phyloP scores from a whole-genome alignment of 176 grass and related monocot genomes.

The Typha latifolia region DNA sequence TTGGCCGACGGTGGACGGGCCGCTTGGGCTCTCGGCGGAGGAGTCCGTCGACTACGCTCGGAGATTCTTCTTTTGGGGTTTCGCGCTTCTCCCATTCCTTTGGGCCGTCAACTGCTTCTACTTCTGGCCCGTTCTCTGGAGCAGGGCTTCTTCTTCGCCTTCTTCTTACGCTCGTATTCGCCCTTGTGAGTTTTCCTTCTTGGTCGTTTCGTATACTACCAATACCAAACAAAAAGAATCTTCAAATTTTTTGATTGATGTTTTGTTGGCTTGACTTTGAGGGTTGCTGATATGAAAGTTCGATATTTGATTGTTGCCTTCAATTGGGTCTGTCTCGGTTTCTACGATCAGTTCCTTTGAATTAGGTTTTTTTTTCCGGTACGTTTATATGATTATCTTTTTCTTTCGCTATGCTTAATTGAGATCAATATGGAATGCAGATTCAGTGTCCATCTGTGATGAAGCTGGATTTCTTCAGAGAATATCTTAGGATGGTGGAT shows the following conservation, averaged over 20 bases:
- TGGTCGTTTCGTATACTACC: too few species aligned
- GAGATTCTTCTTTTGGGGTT: constrained; percentile 84
- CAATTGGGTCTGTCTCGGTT: too few species aligned
- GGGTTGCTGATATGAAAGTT: neutral
- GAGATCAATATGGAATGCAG: too few species aligned
- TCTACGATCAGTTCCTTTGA: too few species aligned
- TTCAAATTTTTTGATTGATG: neutral
- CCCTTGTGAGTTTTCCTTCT: constrained; percentile 45
- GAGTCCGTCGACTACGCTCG: constrained; percentile 60
- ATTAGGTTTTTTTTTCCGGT: too few species aligned
- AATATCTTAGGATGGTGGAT: too few species aligned
- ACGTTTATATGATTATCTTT: too few species aligned
- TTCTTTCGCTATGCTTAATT: too few species aligned
- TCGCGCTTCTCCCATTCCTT: constrained; percentile 79
- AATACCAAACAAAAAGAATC: too few species aligned
- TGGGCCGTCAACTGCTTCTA: constrained; percentile 98
- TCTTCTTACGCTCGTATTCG: constrained; percentile 49
- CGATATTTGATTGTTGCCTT: neutral
- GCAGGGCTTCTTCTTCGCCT: constrained; percentile 19
- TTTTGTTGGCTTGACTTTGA: neutral
- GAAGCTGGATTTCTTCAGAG: too few species aligned
- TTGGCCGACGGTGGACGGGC: constrained; percentile 80
- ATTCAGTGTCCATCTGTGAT: too few species aligned
- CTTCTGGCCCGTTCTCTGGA: constrained; percentile 85
- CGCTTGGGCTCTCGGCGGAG: constrained; percentile 62